These are phyloP conservation scores for Lepiota subincarnata DNA, from an alignment of 768 basidiomycete genomes.

Conservation along the genomic window DNA sequence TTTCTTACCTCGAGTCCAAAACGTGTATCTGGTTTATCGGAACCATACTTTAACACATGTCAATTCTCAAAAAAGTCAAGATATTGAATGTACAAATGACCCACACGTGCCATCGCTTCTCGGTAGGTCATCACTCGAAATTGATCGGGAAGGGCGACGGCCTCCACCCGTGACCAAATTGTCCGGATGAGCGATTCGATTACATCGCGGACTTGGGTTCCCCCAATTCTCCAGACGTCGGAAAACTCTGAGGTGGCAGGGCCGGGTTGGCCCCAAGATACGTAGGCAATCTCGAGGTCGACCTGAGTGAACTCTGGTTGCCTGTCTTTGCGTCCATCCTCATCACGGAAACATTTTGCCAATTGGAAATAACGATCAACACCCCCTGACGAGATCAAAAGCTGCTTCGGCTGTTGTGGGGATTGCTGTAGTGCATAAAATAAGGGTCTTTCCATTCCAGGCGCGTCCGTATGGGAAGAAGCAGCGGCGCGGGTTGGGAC, in stretches of 20 bases:
- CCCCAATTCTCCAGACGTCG: slow-evolving; percentile 80
- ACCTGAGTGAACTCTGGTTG: slow-evolving; percentile 98
- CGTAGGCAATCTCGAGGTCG: slow-evolving; percentile 95
- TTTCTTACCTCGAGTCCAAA: slow-evolving; percentile 77
- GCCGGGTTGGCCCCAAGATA: slow-evolving; percentile 64
- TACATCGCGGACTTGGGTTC: slow-evolving; percentile 71
- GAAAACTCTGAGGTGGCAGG: slow-evolving; percentile 15
- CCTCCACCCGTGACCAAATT: slow-evolving; percentile 74
- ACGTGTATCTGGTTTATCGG: slow-evolving; percentile 92
- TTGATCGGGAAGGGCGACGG: slow-evolving; percentile 49
- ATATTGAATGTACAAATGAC: slow-evolving; percentile 25
- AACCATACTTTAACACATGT: slow-evolving; percentile 63
- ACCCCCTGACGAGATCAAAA: slow-evolving; percentile 84
- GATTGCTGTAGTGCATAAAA: slow-evolving; percentile 95
- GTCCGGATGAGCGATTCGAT: slow-evolving; percentile 70
- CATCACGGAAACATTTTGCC: slow-evolving; percentile 93
- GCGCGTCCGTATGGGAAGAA: slow-evolving; percentile 21
- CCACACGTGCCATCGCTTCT: slow-evolving; percentile 86
- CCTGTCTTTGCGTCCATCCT: slow-evolving; percentile 90
- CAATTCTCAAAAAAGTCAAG: slow-evolving; percentile 14
- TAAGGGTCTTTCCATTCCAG: slow-evolving; percentile 25
- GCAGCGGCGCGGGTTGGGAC: slow-evolving; percentile 64
- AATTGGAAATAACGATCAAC: slow-evolving; percentile 92
- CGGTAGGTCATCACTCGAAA: slow-evolving; percentile 86
- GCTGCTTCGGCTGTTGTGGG: slow-evolving; percentile 94